Evolutionary conservation across 257 asterid species (phyloP), one percentile per base, ranked within the genome.

Genomic region (Leptodermis oblonga): DNA sequence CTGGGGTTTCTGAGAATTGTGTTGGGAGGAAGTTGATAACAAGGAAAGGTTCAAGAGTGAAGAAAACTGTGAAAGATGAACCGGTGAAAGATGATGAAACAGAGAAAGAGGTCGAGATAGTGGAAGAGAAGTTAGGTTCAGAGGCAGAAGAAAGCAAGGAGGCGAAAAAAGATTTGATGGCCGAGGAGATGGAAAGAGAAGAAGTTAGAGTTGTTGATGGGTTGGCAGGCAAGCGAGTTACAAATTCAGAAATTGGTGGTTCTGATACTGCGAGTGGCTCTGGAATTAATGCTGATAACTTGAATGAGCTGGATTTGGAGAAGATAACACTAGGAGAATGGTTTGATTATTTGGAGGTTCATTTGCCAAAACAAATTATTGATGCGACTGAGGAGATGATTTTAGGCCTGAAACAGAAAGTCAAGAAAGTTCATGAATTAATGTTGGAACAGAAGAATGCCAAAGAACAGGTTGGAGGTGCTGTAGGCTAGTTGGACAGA

Each of bases 321-420:
- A 85, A 74, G 42, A 88, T 87, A 95, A 86, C 83, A 7, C 63
- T 88, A 4, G 88, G 95, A 30, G 88, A 85, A 53, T 90, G 95
- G 95, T 68, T 89, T 31, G 90, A 85, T 25, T 80, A 69, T 69
- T 70, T 88, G 84, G 92, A 86, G 49, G 83, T 52, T 52, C 51
- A 42, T 73, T 76, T 85, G 63, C 90, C 92, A 20, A 78, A 88
- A 68, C 95, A 87, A 67, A 87, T 81, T 70, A 62, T 84, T n/a
- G 89, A 82, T 28, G 78, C 62, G 25, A 82, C 96, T 3, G 95
- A 90, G 75, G 83, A 70, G 74, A 73, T 84, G 83, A 85, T 88
- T 31, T 78, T 70, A 22, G 94, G 74, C 66, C 88, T 93, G 96
- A 76, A 66, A 76, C 81, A 77, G 62, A 86, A 77, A 73, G 82